Base-by-base conservation (phyloP, 148 eudicot genomes). In the Chenopodium quinoa region DNA sequence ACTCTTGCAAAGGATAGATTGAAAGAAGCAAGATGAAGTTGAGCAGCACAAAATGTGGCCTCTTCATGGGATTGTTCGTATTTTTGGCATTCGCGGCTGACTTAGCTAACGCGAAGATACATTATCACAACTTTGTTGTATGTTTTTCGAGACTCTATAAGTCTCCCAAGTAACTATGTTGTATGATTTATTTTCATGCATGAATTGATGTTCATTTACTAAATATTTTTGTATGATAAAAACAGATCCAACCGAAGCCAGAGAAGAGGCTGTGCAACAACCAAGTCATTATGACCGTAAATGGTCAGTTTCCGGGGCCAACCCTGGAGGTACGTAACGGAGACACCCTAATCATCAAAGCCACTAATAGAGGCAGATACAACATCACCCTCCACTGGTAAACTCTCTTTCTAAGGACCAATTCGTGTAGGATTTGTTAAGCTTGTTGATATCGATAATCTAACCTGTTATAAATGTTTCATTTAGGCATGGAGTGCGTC, bases 231-330 rank as follows among this genome's bases (percentile, higher is more conserved):
- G 20, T 78, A 58, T 31, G 65, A 71, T 47, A 60, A 22, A 22
- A 72, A 89, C 88, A 95, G 98, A 89, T 93, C 75, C 89, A 88
- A 90, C 88, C 87, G 82, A 84, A 91, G 17, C 79, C 85, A 52
- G 91, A 93, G 84, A 87, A 80, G 58, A 89, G 98, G 89, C 80
- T 95, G 83, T 95, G 98, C 93, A 89, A 76, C 76, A 91, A 89
- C 50, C 86, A 78, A 20, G 87, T 78, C 75, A 86, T 89, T 60
- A 87, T 95, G 76, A 95, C 97, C 0, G 97, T 95, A 0, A 95
- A 95, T 50, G 97, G 96, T n/a, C 97, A 93, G 54, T 93, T 82
- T 76, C 98, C 98, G 14, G 98, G 97, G 75, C 98, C 98, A 31
- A 91, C 88, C 78, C 62, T 95, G 68, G 88, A 91, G 40, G 96